Percentiles rank a stretch among this genome's conserved stretches.
phyloP scores from a whole-genome alignment of 1,284 basidiomycete species.

The Somion occarium region DNA sequence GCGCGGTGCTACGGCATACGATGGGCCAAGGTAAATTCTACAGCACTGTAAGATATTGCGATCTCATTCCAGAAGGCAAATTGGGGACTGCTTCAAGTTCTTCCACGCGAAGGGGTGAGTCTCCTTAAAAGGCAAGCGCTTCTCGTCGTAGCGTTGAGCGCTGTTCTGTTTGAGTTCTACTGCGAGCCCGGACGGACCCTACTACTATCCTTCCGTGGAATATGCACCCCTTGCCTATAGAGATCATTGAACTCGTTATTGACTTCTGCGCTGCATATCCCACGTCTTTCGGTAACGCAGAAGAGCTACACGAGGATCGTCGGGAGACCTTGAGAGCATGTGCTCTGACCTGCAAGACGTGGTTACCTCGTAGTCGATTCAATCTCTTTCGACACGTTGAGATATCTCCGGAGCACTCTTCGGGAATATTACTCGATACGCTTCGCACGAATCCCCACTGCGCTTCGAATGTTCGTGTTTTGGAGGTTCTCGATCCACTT shows the following conservation, averaged over 20 bases:
- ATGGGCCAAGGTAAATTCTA: too few relatives aligned
- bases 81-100: too few relatives aligned
- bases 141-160: too few relatives aligned
- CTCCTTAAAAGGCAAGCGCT: too few relatives aligned
- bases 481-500: neutral
- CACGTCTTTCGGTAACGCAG: neutral
- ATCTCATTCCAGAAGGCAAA: too few relatives aligned
- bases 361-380: neutral
- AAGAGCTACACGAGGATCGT: neutral
- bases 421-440: neutral
- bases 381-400: neutral
- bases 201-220: too few relatives aligned
- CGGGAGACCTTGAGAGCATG: neutral
- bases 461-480: neutral
- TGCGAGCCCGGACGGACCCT: too few relatives aligned
- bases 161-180: too few relatives aligned
- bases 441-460: neutral
- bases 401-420: neutral
- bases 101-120: too few relatives aligned
- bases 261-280: neutral
- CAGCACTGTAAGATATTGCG: too few relatives aligned
- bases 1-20: too few relatives aligned
- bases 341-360: neutral
- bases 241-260: neutral
- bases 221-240: neutral